Conservation (phyloP, 495 filamentous ascomycete species). For the Trichoderma erinaceum region DNA sequence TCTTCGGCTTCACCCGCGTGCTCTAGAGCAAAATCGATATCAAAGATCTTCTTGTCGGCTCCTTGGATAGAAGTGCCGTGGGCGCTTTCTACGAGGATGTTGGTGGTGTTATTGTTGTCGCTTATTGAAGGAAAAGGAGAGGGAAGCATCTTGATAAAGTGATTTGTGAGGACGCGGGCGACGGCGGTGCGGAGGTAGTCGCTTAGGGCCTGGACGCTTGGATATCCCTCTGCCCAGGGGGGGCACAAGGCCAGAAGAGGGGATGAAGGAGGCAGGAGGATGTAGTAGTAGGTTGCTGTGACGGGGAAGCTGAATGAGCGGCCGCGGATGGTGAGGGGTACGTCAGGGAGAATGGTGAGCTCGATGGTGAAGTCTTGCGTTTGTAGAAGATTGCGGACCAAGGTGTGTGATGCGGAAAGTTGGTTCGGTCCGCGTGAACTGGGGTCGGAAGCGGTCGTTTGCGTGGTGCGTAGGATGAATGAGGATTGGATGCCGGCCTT, state of each 20-base stretch:
- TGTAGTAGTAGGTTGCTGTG: conserved; percentile 27
- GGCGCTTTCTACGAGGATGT: neutral
- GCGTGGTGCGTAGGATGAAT: conserved; percentile 24
- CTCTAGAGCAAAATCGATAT: neutral
- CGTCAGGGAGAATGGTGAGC: conserved; percentile 33
- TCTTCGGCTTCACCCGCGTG: neutral
- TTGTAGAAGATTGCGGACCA: conserved; percentile 22
- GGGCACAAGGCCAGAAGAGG: conserved; percentile 8
- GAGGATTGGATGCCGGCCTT: conserved; percentile 26
- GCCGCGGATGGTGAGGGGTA: conserved; percentile 29
- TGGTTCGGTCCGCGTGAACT: neutral
- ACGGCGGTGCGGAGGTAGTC: conserved; percentile 15
- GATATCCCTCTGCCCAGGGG: conserved; percentile 14
- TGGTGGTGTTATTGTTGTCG: neutral
- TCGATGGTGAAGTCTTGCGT: conserved; percentile 31
- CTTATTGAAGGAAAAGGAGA: neutral
- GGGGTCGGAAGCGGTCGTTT: conserved; percentile 15
- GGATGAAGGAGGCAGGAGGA: conserved; percentile 28
- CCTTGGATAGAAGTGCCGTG: neutral
- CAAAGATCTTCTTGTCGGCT: neutral
- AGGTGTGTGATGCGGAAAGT: conserved; percentile 18
- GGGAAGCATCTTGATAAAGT: conserved; percentile 12
- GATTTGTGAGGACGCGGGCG: conserved; percentile 7
- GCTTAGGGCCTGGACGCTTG: neutral
- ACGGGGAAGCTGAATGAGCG: conserved; percentile 23